phyloP scores from a whole-genome alignment of 225 moss, liverwort and hornwort species.

The Antitrichia curtipendula region DNA sequence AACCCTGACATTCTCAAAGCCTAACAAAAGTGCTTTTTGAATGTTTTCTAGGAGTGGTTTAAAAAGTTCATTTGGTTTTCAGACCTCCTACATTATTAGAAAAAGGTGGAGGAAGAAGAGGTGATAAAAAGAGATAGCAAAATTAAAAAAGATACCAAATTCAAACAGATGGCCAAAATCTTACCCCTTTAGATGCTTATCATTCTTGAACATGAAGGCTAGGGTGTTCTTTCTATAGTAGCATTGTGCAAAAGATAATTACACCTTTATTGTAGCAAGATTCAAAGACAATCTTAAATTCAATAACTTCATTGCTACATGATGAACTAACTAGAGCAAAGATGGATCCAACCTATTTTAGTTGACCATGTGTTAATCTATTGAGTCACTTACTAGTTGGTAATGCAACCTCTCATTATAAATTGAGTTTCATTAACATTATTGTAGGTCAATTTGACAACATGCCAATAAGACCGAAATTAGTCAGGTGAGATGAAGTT shows the following conservation, averaged over 20 bases:
- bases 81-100: neutral
- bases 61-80: neutral
- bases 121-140: no score
- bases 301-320: neutral
- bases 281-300: neutral
- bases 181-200: neutral
- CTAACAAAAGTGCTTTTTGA: neutral
- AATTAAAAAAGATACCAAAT: no score
- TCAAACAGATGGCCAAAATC: neutral
- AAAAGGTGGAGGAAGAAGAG: neutral
- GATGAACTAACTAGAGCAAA: neutral
- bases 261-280: neutral
- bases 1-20: no score
- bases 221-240: neutral
- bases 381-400: neutral
- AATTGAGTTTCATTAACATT: neutral
- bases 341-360: neutral
- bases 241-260: neutral
- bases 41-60: neutral
- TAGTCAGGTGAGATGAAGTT: neutral
- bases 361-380: neutral
- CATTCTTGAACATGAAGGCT: neutral
- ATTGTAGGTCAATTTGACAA: neutral
- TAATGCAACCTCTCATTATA: neutral
- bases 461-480: neutral